phyloP scores from a whole-genome alignment of 352 stramenopile genomes.

The Globisporangium middletonii region DNA sequence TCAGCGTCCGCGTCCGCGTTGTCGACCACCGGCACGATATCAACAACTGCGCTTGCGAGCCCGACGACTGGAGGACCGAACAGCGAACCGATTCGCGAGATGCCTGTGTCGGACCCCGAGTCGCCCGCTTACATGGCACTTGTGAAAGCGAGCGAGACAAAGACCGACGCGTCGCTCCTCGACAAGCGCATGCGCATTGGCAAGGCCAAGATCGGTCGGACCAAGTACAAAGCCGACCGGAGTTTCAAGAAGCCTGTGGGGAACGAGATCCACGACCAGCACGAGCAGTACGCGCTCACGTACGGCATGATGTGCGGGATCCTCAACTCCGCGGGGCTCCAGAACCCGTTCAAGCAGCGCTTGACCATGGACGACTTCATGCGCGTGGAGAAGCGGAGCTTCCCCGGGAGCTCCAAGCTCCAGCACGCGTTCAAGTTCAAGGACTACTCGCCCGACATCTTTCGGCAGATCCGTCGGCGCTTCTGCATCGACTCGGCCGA shows the following conservation, averaged over 20 bases:
- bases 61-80: background rate
- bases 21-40: background rate
- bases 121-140: conserved; percentile 36
- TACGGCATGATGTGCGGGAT: conserved; percentile 99
- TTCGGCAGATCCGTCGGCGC: conserved; percentile 69
- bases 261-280: conserved; percentile 78
- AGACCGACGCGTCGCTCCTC: conserved; percentile 41
- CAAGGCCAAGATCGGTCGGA: conserved; percentile 40
- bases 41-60: conserved; percentile 5
- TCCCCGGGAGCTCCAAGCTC: conserved; percentile 69
- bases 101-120: conserved; percentile 24
- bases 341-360: conserved; percentile 71
- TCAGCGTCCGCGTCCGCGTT: background rate
- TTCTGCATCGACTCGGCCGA: conserved; percentile 77
- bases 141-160: conserved; percentile 32
- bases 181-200: conserved; percentile 52
- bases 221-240: conserved; percentile 48
- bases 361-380: conserved; percentile 92
- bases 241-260: conserved; percentile 62
- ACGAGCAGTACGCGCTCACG: conserved; percentile 97
- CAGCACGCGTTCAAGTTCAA: conserved; percentile 87
- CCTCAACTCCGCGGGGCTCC: conserved; percentile 89
- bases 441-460: conserved; percentile 90
- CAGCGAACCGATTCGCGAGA: conserved; percentile 11
- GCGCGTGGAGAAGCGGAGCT: conserved; percentile 71